Evolutionary conservation across 2,329 filamentous ascomycete genomes (phyloP), one percentile per base, ranked within the genome.

Genomic region (Aspergillus sp.): DNA sequence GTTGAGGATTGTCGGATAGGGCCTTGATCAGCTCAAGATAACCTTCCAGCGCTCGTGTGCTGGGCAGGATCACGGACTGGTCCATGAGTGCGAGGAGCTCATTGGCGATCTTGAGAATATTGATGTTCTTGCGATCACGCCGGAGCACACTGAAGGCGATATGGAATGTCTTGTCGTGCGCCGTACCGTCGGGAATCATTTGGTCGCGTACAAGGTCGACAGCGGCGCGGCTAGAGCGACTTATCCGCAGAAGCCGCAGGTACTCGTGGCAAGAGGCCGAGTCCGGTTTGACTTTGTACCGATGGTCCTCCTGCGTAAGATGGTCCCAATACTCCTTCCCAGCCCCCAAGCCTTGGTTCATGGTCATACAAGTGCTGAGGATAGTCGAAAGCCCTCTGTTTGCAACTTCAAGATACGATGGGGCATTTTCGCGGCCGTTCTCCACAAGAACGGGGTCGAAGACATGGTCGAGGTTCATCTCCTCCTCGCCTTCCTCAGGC

Each of bases 311-410:
- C 2, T 66, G 55, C 5, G 80, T 82, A 36, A 95, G 64, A 4
- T 80, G 52, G 12, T 80, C 66, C 88, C 88, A 96, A 35, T 95
- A 96, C 19, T 69, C 69, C 32, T 72, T 60, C n/a, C 77, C 82
- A n/a, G 73, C 60, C 10, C 71, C 69, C 5, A 75, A 74, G 32
- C 74, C 69, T 32, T 73, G 71, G 19, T 78, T 70, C 19, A 73
- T 68, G 8, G 69, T 61, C 26, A 46, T 36, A 32, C 85, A 74
- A 5, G 79, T 71, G 28, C 75, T 66, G 26, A 93, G 58, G 13
- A 93, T 52, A 27, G 93, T 57, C 1, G 80, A 80, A 2, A 98
- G 70, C 1, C 68, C 72, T 38, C 67, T 66, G 39, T 70, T 72
- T n/a, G 61, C 58, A 1, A 74, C 67, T 10, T 45, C 51, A 7